Percentiles rank a stretch among this genome's conserved stretches.
These are phyloP conservation scores for Anisogramma anomala DNA, from an alignment of 2,329 filamentous ascomycete genomes.

Conservation along the genomic window DNA sequence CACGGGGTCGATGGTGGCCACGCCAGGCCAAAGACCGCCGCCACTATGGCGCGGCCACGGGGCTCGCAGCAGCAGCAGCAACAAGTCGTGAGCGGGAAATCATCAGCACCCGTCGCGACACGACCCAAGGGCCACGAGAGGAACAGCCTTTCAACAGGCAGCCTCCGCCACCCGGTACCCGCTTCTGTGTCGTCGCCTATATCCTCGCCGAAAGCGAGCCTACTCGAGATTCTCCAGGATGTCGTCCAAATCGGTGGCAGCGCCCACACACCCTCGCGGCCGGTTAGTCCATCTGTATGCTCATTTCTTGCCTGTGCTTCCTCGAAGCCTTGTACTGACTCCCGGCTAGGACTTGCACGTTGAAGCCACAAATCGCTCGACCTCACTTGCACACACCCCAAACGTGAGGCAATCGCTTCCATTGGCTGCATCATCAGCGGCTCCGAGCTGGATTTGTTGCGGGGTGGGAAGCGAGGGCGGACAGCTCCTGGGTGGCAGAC, in stretches of 20 bases:
- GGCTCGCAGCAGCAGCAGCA: not conserved
- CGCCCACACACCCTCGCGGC: not conserved
- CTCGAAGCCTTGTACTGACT: constrained; percentile 5
- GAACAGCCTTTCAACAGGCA: not conserved
- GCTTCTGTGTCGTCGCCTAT: constrained; percentile 1
- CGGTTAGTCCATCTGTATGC: constrained; percentile 10
- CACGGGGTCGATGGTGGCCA: constrained; percentile 7
- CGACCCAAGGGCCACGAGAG: not conserved
- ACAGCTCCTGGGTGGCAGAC: too few species aligned
- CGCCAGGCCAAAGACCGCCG: not conserved
- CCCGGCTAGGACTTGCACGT: constrained; percentile 5
- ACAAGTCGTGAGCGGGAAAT: not conserved
- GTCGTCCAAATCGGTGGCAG: not conserved
- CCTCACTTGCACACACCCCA: not conserved
- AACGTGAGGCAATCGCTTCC: not conserved
- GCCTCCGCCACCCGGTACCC: not conserved
- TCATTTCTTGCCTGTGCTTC: not conserved
- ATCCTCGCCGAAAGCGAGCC: not conserved
- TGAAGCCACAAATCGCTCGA: not conserved
- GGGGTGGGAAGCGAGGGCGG: not conserved
- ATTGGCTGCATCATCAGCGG: not conserved
- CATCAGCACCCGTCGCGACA: not conserved
- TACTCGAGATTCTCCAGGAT: not conserved
- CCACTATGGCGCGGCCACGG: not conserved
- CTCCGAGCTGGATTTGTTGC: not conserved